Evolutionary conservation across 805 yeast genomes (phyloP).

Genomic region (Kazachstania psychrophila): DNA sequence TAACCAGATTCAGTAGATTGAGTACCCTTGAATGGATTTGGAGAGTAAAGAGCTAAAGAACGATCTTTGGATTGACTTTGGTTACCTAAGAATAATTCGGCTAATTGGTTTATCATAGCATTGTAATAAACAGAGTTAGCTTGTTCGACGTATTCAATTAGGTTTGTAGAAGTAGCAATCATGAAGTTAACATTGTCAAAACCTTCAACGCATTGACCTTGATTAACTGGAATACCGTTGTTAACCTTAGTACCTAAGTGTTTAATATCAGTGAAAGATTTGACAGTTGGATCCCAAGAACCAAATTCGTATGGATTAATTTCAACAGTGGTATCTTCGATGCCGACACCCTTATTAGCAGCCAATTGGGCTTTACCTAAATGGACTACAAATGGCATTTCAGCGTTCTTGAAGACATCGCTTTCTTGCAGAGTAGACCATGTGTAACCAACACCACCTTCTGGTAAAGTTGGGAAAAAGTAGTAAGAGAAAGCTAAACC

Average conservation of each 20-base stretch:
- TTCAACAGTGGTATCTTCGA: conserved; percentile 61
- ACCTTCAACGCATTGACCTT: conserved; percentile 49
- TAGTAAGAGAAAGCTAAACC: conserved; percentile 67
- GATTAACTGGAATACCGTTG: conserved; percentile 45
- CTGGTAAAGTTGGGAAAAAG: conserved; percentile 51
- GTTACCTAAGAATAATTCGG: conserved; percentile 2
- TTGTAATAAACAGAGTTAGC: conserved; percentile 37
- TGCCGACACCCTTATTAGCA: conserved; percentile 42
- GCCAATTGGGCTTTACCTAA: conserved; percentile 59
- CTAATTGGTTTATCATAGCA: conserved; percentile 35
- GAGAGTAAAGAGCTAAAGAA: conserved; percentile 45
- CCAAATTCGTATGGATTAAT: conserved; percentile 67
- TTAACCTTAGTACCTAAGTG: conserved; percentile 60
- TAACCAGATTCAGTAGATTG: conserved; percentile 27
- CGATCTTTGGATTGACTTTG: background rate
- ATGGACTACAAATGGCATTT: conserved; percentile 65
- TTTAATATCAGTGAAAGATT: conserved; percentile 53
- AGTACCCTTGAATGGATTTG: conserved; percentile 58
- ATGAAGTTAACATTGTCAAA: conserved; percentile 76
- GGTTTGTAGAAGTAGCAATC: conserved; percentile 59
- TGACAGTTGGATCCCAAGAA: conserved; percentile 74
- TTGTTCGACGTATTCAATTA: conserved; percentile 14
- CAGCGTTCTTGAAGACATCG: conserved; percentile 49
- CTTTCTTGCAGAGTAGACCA: conserved; percentile 51
- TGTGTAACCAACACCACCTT: conserved; percentile 55